Evolutionary conservation across 371 early-diverging fungal species (phyloP).

Genomic region (Saksenaea vasiformis): DNA sequence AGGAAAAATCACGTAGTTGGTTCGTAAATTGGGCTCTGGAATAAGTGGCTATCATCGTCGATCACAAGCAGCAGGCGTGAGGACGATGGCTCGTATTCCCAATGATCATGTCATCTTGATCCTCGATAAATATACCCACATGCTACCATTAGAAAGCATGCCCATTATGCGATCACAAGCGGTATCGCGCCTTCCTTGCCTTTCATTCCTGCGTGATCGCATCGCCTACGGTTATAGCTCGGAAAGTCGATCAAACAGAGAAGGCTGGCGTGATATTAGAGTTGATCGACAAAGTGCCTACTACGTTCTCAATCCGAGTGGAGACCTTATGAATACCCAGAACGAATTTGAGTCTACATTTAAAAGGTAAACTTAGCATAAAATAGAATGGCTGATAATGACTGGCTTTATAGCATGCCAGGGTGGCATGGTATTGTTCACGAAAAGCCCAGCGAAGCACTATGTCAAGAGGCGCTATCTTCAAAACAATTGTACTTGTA

Average conservation of each 20-base stretch:
- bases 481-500: constrained; percentile 77
- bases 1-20: constrained; percentile 14
- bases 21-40: constrained; percentile 13
- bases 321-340: constrained; percentile 85
- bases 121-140: constrained; percentile 79
- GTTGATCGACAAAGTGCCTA: constrained; percentile 59
- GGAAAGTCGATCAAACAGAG: background rate
- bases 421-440: constrained; percentile 78
- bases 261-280: constrained; percentile 38
- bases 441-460: constrained; percentile 68
- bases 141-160: constrained; percentile 86
- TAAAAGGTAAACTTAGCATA: constrained; percentile 32
- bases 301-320: constrained; percentile 90
- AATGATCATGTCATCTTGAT: constrained; percentile 76
- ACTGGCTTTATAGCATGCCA: constrained; percentile 12
- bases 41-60: constrained; percentile 30
- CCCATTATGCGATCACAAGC: constrained; percentile 69
- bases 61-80: constrained; percentile 13
- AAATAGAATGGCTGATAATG: background rate
- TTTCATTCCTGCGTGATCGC: constrained; percentile 73
- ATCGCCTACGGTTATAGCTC: constrained; percentile 41
- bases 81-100: constrained; percentile 18
- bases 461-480: constrained; percentile 58
- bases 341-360: constrained; percentile 66
- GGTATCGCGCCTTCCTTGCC: constrained; percentile 80